Base-by-base conservation (phyloP, 129 eudicot species). In the Solidago caesia region DNA sequence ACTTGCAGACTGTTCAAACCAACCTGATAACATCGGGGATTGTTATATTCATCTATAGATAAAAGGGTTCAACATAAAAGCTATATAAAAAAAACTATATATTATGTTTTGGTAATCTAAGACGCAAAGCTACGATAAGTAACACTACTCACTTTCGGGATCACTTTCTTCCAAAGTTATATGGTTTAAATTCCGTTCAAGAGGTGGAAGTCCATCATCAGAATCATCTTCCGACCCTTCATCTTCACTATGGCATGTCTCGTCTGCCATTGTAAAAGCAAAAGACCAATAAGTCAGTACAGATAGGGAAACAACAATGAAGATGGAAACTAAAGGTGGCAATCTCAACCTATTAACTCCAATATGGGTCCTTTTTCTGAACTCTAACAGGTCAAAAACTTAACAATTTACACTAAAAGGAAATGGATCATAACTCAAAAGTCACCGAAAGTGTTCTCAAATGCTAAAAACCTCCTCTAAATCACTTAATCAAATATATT, bases 191-290 rank as follows among this genome's bases (percentile, higher is more conserved):
- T 95, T 95, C 79, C 87, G 82, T 67, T 91, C 99, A 15, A 95
- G 91, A 2, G 99, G 97, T 6, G 99, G 99, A 67, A 95, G 97
- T 48, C 97, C 99, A 81, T 95, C 99, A 16, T 94, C 99, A n/a
- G 96, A 90, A 63, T 80, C 96, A 55, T 78, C 84, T 5, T 33
- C 39, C 39, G 86, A 86, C 66, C 77, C 90, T 48, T 83, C 96
- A 25, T 83, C 82, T 59, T 75, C 86, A 72, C 80, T 71, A 44
- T 68, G 70, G 67, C 79, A 62, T 63, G 52, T 80, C 41, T 70
- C 48, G 4, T 80, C 79, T 26, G 74, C 81, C 25, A 73, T 87
- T 81, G 78, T 76, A 77, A 70, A 66, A 68, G 63, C 60, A 80
- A 59, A 67, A 57, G 21, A 57, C 62, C 8, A 55, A 26, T 33